Evolutionary conservation across 2,329 filamentous ascomycete species (phyloP).

Genomic region (Lachnellula occidentalis): DNA sequence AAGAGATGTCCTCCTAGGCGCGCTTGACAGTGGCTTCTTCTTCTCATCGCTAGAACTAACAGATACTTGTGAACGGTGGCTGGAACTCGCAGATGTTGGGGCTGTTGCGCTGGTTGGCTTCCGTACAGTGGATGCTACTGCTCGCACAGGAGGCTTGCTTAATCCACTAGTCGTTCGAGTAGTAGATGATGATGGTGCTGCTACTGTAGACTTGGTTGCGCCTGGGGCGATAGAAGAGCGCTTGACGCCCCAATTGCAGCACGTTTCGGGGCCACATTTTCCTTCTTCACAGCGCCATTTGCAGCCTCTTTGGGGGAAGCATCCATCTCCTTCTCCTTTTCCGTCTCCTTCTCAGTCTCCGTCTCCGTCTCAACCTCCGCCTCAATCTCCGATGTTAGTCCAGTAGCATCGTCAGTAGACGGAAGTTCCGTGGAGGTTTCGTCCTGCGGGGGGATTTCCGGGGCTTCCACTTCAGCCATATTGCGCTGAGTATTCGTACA

Average conservation of each 20-base stretch:
- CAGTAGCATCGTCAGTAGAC: conserved; percentile 25
- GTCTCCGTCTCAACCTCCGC: conserved; percentile 27
- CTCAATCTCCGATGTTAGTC: conserved; percentile 24
- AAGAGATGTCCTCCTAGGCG: conserved; percentile 28
- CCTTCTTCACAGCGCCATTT: conserved; percentile 18
- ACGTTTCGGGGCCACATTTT: conserved; percentile 16
- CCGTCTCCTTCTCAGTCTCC: conserved; percentile 27
- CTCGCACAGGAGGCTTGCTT: conserved; percentile 31
- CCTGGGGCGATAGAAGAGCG: conserved; percentile 18
- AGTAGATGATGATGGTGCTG: conserved; percentile 16
- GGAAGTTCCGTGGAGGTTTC: conserved; percentile 17
- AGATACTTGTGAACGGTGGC: conserved; percentile 26
- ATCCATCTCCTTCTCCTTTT: conserved; percentile 29
- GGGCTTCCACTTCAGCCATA: conserved; percentile 28
- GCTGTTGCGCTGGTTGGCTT: conserved; percentile 30
- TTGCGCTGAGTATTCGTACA: conserved; percentile 10
- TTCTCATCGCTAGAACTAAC: conserved; percentile 31
- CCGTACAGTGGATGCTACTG: conserved; percentile 22
- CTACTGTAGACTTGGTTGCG: conserved; percentile 19
- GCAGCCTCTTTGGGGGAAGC: conserved; percentile 24
- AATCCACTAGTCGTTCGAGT: conserved; percentile 27
- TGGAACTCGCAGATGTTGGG: conserved; percentile 25
- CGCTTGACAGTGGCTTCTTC: conserved; percentile 23
- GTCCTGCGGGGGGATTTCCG: conserved; percentile 18
- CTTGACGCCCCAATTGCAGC: neutral